These are phyloP conservation scores for Citrullus amarus DNA, from an alignment of 306 rosid genomes.

Conservation along the genomic window DNA sequence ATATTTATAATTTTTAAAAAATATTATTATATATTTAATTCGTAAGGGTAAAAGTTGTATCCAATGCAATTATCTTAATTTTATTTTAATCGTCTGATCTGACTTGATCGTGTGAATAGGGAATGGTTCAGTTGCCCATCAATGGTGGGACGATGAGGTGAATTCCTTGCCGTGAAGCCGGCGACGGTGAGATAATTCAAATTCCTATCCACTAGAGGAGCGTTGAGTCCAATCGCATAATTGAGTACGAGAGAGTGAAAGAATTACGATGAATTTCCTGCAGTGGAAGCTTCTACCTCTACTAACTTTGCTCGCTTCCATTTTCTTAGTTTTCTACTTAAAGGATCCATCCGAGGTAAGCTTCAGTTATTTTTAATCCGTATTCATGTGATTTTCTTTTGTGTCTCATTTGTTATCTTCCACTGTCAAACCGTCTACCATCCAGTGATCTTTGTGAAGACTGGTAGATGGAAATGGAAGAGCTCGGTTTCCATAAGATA, in stretches of 20 bases:
- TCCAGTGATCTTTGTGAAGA: neutral
- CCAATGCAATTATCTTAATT: too few species aligned
- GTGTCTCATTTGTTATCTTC: neutral
- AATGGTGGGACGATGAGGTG: neutral
- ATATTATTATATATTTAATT: too few species aligned
- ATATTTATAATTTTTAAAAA: too few species aligned
- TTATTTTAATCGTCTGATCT: too few species aligned
- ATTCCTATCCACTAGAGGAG: neutral
- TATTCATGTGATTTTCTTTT: neutral
- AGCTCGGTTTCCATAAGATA: neutral
- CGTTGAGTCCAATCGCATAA: neutral
- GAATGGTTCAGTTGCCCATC: neutral
- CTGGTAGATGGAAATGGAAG: neutral
- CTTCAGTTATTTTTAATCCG: neutral
- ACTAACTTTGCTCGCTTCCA: constrained; percentile 33
- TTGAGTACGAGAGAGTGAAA: neutral
- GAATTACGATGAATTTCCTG: constrained; percentile 29
- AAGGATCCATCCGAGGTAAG: constrained; percentile 17
- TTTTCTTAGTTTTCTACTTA: constrained; percentile 25
- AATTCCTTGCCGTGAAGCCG: neutral
- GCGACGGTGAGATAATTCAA: neutral
- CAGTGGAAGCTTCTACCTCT: constrained; percentile 55
- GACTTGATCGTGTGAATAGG: too few species aligned
- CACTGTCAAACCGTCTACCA: neutral
- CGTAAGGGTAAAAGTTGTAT: too few species aligned